Percentiles rank a stretch among this genome's conserved stretches.
These are phyloP conservation scores for Lycium ferocissimum DNA, from an alignment of 257 asterid genomes.

Conservation along the genomic window DNA sequence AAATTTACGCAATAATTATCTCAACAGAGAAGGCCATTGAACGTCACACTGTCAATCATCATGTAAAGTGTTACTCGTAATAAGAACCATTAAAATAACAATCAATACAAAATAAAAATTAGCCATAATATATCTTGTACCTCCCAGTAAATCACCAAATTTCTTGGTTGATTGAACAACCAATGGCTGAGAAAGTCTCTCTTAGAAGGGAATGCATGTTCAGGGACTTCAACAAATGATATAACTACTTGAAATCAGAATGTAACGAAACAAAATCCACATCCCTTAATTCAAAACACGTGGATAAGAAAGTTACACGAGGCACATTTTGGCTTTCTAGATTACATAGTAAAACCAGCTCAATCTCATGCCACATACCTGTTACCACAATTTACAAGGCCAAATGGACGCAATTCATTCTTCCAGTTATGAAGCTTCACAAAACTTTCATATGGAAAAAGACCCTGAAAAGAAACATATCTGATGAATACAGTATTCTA, in stretches of 20 bases:
- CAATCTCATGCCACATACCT: conserved; percentile 55
- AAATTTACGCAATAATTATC: background rate
- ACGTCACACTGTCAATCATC: background rate
- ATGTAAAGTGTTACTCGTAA: background rate
- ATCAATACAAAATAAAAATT: background rate
- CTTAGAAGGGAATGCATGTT: conserved; percentile 12
- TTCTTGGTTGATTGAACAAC: conserved; percentile 22
- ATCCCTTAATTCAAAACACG: background rate
- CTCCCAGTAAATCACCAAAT: background rate
- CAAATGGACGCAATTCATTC: conserved; percentile 67
- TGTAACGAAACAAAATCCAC: background rate
- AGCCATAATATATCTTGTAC: background rate
- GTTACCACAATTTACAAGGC: conserved; percentile 85
- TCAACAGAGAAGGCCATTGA: background rate
- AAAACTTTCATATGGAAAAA: conserved; percentile 70
- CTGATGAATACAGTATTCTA: conserved; percentile 24
- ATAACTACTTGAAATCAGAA: background rate
- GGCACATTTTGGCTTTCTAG: conserved; percentile 27
- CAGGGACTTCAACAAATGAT: background rate
- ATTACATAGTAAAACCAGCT: conserved; percentile 21
- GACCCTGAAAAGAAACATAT: conserved; percentile 58
- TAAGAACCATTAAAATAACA: background rate
- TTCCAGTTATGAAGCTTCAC: conserved; percentile 81
- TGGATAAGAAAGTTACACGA: background rate
- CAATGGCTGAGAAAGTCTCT: conserved; percentile 20